phyloP scores from a whole-genome alignment of 345 rosid species.

The Populus nigra region DNA sequence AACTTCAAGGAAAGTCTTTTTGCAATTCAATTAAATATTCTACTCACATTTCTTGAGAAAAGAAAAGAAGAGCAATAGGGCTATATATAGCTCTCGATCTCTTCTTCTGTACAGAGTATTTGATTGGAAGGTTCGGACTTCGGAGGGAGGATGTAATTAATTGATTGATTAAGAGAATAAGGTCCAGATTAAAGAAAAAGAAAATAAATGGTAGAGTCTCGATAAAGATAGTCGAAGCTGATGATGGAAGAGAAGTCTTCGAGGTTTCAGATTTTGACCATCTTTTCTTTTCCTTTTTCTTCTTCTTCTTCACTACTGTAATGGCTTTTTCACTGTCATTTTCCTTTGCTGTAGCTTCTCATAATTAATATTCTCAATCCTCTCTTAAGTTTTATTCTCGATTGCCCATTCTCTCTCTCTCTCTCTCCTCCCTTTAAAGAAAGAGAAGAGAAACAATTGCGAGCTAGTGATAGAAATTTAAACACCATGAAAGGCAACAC shows the following conservation, averaged over 20 bases:
- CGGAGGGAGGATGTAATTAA: neutral
- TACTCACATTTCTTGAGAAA: neutral
- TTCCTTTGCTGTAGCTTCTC: slow-evolving; percentile 20
- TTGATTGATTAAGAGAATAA: slow-evolving; percentile 1
- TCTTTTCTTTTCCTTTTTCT: slow-evolving; percentile 41
- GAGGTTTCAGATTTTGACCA: slow-evolving; percentile 65
- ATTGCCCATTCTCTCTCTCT: neutral
- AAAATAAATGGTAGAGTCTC: slow-evolving; percentile 28
- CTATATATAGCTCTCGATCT: neutral
- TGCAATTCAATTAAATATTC: neutral
- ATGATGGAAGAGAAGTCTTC: slow-evolving; percentile 52
- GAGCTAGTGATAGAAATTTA: neutral
- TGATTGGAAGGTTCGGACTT: neutral
- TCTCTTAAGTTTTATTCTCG: neutral
- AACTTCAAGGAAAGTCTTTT: slow-evolving; percentile 42
- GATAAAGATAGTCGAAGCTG: slow-evolving; percentile 47
- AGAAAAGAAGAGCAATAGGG: neutral
- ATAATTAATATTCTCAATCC: neutral
- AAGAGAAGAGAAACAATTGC: neutral
- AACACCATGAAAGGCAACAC: slow-evolving; percentile 10
- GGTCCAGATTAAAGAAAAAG: slow-evolving; percentile 15
- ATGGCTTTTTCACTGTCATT: slow-evolving; percentile 47
- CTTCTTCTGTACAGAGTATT: neutral
- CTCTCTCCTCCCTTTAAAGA: neutral
- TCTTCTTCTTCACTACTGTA: slow-evolving; percentile 24